Evolutionary conservation across 768 basidiomycete species (phyloP).

Genomic region (Calocera viscosa): DNA sequence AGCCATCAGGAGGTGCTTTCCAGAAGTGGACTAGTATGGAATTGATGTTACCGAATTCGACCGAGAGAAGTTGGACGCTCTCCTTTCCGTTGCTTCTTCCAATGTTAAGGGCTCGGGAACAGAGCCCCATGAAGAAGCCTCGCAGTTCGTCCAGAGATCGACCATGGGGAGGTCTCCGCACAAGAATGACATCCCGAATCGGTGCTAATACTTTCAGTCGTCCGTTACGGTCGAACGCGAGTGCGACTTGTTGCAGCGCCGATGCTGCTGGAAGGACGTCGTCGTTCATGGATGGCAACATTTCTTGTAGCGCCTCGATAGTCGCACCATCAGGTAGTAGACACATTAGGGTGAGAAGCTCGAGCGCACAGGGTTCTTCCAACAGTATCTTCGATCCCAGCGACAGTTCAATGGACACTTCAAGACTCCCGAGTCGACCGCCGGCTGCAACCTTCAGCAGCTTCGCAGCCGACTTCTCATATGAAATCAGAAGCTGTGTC

Average conservation of each 20-base stretch:
- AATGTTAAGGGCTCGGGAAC: neutral
- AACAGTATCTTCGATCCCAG: conserved; percentile 18
- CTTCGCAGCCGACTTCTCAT: neutral
- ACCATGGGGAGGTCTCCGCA: neutral
- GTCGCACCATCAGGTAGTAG: conserved; percentile 22
- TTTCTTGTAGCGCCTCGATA: neutral
- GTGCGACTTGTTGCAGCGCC: neutral
- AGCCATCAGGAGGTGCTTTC: neutral
- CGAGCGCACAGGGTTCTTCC: conserved; percentile 17
- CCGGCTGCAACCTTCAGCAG: neutral
- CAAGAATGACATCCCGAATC: neutral
- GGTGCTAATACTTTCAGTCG: neutral
- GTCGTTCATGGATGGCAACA: neutral
- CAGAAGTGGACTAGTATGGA: neutral
- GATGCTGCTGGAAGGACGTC: neutral
- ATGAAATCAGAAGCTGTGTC: neutral
- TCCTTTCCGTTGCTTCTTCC: neutral
- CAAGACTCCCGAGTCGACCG: conserved; percentile 19
- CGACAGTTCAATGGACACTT: conserved; percentile 20
- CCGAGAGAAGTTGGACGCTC: neutral
- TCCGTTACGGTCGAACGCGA: neutral
- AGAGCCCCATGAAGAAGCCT: neutral
- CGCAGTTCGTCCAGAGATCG: neutral
- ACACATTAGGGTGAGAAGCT: conserved; percentile 20
- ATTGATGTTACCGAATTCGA: neutral